Conservation (phyloP, 305 asterid species). For the Solanum hybrid region DNA sequence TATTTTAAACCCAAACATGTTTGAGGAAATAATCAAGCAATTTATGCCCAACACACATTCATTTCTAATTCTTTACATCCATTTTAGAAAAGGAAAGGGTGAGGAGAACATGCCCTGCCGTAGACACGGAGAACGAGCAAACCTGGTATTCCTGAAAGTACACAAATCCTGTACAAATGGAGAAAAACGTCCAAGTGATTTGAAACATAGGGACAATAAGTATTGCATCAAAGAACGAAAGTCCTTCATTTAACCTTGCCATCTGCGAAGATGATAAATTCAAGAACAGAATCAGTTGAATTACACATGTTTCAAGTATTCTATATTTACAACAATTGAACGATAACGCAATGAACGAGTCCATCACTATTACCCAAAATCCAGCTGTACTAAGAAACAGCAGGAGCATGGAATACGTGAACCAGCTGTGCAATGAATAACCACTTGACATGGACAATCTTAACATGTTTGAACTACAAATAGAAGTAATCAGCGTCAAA, state of each 20-base stretch:
- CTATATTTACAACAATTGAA: constrained; percentile 2
- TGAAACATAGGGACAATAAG: constrained; percentile 98
- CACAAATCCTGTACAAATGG: constrained; percentile 95
- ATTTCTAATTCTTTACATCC: not conserved
- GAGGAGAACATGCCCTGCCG: not conserved
- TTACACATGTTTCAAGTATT: constrained; percentile 3
- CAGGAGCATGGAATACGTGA: constrained; percentile 83
- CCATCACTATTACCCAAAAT: constrained; percentile 61
- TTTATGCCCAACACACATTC: not conserved
- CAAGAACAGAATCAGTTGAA: constrained; percentile 6
- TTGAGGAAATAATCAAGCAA: not conserved
- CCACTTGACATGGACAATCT: constrained; percentile 76
- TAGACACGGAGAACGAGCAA: constrained; percentile 7
- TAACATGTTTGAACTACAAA: constrained; percentile 76
- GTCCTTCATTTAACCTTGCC: constrained; percentile 91
- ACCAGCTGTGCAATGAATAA: constrained; percentile 90
- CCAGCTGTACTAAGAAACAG: constrained; percentile 90
- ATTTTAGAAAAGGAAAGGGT: not conserved
- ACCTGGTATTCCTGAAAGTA: constrained; percentile 97
- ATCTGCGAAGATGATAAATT: constrained; percentile 43
- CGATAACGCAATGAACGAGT: constrained; percentile 7
- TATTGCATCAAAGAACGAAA: constrained; percentile 84
- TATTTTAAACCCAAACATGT: not conserved
- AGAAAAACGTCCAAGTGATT: constrained; percentile 94
- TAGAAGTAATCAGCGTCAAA: constrained; percentile 14